phyloP scores from a whole-genome alignment of 2,329 filamentous ascomycete species.

The Xylaria polymorpha region DNA sequence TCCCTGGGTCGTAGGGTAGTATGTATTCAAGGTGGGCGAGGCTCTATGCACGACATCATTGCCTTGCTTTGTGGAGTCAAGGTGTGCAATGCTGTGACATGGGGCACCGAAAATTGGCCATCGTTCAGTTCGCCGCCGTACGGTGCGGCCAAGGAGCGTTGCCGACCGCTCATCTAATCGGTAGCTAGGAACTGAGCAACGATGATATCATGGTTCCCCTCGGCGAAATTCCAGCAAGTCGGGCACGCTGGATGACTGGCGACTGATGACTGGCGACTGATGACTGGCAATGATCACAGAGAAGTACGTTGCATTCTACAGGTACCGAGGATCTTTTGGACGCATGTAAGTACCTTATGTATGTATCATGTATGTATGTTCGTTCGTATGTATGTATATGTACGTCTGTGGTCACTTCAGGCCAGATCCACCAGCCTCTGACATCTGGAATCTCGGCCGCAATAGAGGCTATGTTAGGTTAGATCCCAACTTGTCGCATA shows the following conservation, averaged over 20 bases:
- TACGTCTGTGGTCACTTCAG: slow-evolving; percentile 24
- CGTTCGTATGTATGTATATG: slow-evolving; percentile 29
- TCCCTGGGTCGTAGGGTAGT: slow-evolving; percentile 13
- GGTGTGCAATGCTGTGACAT: slow-evolving; percentile 23
- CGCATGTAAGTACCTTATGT: slow-evolving; percentile 34
- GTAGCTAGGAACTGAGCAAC: slow-evolving; percentile 37
- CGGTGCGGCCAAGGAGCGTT: slow-evolving; percentile 31
- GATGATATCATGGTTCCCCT: slow-evolving; percentile 45
- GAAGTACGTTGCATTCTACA: slow-evolving; percentile 44
- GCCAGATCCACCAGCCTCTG: slow-evolving; percentile 22
- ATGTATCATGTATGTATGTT: slow-evolving; percentile 28
- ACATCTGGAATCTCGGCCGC: slow-evolving; percentile 27
- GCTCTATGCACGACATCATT: slow-evolving; percentile 46
- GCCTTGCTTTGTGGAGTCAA: slow-evolving; percentile 40
- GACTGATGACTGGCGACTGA: slow-evolving; percentile 27
- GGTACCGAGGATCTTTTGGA: slow-evolving; percentile 34
- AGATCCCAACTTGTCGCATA: slow-evolving; percentile 14
- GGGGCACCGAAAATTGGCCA: slow-evolving; percentile 32
- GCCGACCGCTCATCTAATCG: slow-evolving; percentile 31
- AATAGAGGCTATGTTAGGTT: slow-evolving; percentile 19
- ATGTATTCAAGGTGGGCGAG: slow-evolving; percentile 36
- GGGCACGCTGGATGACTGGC: slow-evolving; percentile 35
- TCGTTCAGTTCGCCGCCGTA: slow-evolving; percentile 31
- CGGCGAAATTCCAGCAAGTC: slow-evolving; percentile 41
- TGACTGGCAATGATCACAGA: slow-evolving; percentile 38